Evolutionary conservation across 805 yeast species (phyloP), one percentile per base, ranked within the genome.

Genomic region (Hanseniaspora meyeri): DNA sequence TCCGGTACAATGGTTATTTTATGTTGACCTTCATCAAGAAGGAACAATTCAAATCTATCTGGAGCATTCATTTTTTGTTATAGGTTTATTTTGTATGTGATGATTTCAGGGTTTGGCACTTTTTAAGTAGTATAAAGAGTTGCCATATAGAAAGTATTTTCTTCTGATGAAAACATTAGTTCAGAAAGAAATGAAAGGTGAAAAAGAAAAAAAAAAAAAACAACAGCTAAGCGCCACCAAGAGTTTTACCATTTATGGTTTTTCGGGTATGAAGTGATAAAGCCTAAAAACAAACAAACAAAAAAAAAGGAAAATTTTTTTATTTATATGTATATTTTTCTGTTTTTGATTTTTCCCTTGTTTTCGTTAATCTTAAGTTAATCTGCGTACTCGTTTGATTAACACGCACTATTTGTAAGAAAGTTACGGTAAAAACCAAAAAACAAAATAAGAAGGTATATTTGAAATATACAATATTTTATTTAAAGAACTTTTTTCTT

Each of bases 11-110:
- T 82, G 60, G 83, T 82, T 59, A 93, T 77, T 87, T 93, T 93
- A 53, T 91, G 85, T 55, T 87, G 95, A 55, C 98, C 97, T 70
- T 93, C 99, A n/a, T 97, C 97, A 64, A 93, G 77, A 63, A 93
- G 80, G 68, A 93, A 93, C 43, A 93, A 80, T 76, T 93, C 99
- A 69, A 91, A 93, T 77, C 98, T 84, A 74, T 93, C 98, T 71
- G 99, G 99, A 66, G 97, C 97, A 74, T 93, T 93, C 98, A 93
- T 91, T 57, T 48, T 36, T 36, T 16, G 3, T 65, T 19, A 36
- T n/a, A 7, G 2, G 16, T 32, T 11, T 5, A 29, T 8, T 20
- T 45, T 14, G 16, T 17, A 4, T 12, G 4, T 1, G 34, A 17
- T 31, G 37, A 1, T n/a, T 29, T 11, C 37, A 31, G 34, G 19